Evolutionary conservation across 2,329 filamentous ascomycete genomes (phyloP), one percentile per base, ranked within the genome.

Genomic region (Furcasterigmium furcatum): DNA sequence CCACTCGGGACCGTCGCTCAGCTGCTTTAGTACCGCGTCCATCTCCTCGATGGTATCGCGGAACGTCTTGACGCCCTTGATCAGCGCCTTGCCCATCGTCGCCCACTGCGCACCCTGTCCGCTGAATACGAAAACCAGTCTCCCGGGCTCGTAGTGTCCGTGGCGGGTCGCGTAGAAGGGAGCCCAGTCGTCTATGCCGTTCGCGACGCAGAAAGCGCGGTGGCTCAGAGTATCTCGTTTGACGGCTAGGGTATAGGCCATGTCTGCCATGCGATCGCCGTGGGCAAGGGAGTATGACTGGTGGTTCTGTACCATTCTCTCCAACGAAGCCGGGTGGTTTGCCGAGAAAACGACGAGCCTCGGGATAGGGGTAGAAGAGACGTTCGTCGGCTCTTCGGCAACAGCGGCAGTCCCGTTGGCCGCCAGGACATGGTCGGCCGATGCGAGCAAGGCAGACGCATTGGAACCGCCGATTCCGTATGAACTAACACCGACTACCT

Each of bases 91-190:
- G 3, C 64, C 68, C 70, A 73, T 73, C 0, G 56, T 57, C 2
- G 61, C 57, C 65, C 70, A 74, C 38, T 74, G 71, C 0, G 70
- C 69, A 2, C 71, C 71, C 45, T 74, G 71, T 4, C 71, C 71
- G 0, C 68, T 73, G 50, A 74, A 74, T n/a, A 55, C 48, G 22
- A 63, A 48, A 1, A 52, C 45, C n/a, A 57, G 41, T 27, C 12
- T 27, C 24, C 24, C 24, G 24, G 24, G 24, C 24, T 27, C 24
- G 24, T 7, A 12, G 24, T 7, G 24, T 7, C 24, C 24, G 24
- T 12, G 7, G 24, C 24, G 24, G 24, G 24, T 27, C 24, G 24
- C 24, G 24, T 27, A 27, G 24, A 27, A 27, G 24, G 24, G 24
- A 12, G 12, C 24, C 24, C 24, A 27, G 24, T 27, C 24, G 24